Evolutionary conservation across 2,329 filamentous ascomycete species (phyloP).

Genomic region (Fusarium duplospermum): DNA sequence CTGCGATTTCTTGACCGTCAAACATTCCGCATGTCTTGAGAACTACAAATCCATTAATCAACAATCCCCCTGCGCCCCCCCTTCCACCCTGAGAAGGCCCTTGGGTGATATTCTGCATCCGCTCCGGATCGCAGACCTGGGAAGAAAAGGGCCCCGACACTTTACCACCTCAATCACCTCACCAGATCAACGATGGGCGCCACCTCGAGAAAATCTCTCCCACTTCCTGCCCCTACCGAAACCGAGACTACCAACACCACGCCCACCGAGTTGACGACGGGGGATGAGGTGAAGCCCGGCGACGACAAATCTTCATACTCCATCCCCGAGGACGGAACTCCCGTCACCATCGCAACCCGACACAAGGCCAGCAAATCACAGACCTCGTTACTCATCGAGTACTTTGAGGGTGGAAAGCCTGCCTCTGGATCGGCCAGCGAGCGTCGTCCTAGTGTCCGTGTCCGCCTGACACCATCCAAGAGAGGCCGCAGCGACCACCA

Average conservation of each 20-base stretch:
- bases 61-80: constrained; percentile 25
- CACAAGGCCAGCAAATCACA: constrained; percentile 75
- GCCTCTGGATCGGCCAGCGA: constrained; percentile 65
- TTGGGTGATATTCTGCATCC: constrained; percentile 30
- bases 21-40: constrained; percentile 47
- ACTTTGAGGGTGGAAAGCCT: constrained; percentile 84
- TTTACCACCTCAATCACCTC: constrained; percentile 27
- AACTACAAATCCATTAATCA: constrained; percentile 32
- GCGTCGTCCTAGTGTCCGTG: constrained; percentile 83
- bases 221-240: constrained; percentile 83
- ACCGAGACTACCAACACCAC: constrained; percentile 69
- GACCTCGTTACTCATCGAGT: constrained; percentile 93
- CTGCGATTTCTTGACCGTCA: constrained; percentile 29
- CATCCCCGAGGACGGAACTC: constrained; percentile 87
- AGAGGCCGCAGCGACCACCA: constrained; percentile 74
- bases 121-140: constrained; percentile 36
- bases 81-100: constrained; percentile 25
- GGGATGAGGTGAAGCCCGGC: constrained; percentile 75
- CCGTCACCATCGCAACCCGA: constrained; percentile 89
- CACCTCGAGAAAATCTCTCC: constrained; percentile 69
- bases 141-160: constrained; percentile 36
- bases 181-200: constrained; percentile 62
- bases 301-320: constrained; percentile 81
- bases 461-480: constrained; percentile 83
- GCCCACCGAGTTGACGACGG: constrained; percentile 68